Base-by-base conservation (phyloP, 2,329 filamentous ascomycete genomes). In the Macrophomina phaseolina region DNA sequence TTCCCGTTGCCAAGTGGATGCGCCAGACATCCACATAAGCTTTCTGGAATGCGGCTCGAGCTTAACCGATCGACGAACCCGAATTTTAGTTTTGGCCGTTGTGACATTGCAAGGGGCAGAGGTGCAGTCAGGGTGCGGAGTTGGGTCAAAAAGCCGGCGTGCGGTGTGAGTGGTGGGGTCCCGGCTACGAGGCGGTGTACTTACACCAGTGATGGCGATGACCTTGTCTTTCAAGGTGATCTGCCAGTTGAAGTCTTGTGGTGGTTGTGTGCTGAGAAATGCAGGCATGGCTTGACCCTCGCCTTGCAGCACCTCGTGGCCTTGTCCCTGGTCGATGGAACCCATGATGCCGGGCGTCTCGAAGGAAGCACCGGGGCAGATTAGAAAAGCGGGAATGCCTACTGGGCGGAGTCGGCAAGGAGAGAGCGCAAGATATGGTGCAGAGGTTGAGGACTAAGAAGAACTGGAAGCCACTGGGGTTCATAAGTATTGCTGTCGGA, bases 241-340 rank as follows among this genome's bases (percentile, higher is more conserved):
- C 66, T 80, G 79, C 80, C 81, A 83, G 73, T 78, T 79, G 67
- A 80, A 78, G 65, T 81, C 74, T n/a, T 79, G 72, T n/a, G 75
- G 72, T 0, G 82, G 82, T 70, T 81, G 74, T 51, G 81, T 83
- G 66, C 75, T 76, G 18, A 82, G 72, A 36, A 77, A 79, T 6
- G 76, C 70, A 68, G 74, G 72, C 68, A 74, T 77, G 48, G 72
- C 67, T 42, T 71, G 48, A 42, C 52, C 64, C 7, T 65, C 62
- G 51, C 62, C 62, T 36, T 65, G 51, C 2, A 65, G 51, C 3
- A 65, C 30, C 16, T 65, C 62, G 9, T 55, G 49, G 38, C 38
- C 36, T 18, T 55, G 49, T 38, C 38, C 36, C 12, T 55, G 23
- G 14, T 48, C 42, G 23, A 48, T 30, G 5, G 64, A 60, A 23